phyloP scores from a whole-genome alignment of 2,329 filamentous ascomycete genomes.

The Pseudocercospora ulei region DNA sequence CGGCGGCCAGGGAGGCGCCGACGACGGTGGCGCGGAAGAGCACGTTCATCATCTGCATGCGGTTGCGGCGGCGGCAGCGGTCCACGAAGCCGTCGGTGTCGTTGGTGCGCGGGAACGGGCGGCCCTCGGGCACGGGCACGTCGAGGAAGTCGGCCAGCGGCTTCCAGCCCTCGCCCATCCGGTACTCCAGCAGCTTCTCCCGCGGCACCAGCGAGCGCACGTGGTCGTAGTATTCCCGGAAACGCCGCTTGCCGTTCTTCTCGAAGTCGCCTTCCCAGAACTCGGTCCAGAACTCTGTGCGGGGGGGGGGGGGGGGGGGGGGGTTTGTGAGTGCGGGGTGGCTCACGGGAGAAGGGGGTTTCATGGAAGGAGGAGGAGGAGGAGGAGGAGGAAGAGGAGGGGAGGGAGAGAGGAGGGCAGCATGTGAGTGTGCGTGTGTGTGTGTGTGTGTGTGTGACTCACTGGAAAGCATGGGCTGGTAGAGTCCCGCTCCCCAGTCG shows the following conservation, averaged over 20 bases:
- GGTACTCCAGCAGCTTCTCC: slow-evolving; percentile 47
- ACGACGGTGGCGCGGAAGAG: slow-evolving; percentile 45
- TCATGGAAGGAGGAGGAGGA: no score
- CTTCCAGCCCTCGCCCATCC: slow-evolving; percentile 47
- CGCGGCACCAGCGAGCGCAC: slow-evolving; percentile 42
- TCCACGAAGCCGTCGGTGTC: slow-evolving; percentile 49
- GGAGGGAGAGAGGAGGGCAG: no score
- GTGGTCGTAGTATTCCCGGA: slow-evolving; percentile 48
- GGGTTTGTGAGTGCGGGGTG: no score
- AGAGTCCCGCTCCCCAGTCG: slow-evolving; percentile 58
- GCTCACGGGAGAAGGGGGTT: no score
- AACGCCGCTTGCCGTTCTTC: slow-evolving; percentile 55
- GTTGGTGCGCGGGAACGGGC: slow-evolving; percentile 45
- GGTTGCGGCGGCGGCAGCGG: slow-evolving; percentile 46
- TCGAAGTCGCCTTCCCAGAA: slow-evolving; percentile 61
- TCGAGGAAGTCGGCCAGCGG: slow-evolving; percentile 49
- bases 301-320: no score
- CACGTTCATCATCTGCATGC: slow-evolving; percentile 49
- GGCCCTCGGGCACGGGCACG: slow-evolving; percentile 43
- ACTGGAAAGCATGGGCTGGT: slow-evolving; percentile 58
- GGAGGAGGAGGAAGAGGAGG: no score
- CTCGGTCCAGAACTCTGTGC: slow-evolving; percentile 52
- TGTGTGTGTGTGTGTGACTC: slow-evolving; percentile 16
- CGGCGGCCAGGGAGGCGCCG: slow-evolving; percentile 42
- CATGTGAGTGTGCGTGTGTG: no score